Conservation (phyloP, 2,329 filamentous ascomycete species). For the Piedraia hortae region DNA sequence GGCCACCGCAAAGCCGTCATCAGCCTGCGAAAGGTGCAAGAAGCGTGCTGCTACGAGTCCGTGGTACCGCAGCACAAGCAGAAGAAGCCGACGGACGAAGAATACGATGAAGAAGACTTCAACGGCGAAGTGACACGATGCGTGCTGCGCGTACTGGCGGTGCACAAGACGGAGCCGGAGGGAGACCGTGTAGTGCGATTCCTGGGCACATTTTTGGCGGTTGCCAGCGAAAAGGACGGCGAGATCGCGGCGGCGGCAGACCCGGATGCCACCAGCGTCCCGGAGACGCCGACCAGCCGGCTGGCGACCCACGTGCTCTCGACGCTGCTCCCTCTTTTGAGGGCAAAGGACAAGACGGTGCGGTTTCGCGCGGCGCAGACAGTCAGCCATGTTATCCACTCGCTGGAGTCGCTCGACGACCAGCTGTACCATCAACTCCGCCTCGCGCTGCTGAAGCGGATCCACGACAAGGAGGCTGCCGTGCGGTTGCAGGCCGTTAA, state of each 20-base stretch:
- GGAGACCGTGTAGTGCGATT: conserved; percentile 72
- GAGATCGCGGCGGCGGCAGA: conserved; percentile 18
- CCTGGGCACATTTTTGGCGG: conserved; percentile 57
- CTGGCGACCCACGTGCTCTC: conserved; percentile 50
- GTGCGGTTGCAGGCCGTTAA: conserved; percentile 80
- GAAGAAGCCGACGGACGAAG: conserved; percentile 27
- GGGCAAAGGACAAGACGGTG: conserved; percentile 75
- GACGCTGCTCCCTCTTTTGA: conserved; percentile 45
- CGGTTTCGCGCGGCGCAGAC: conserved; percentile 76
- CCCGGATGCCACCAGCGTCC: conserved; percentile 35
- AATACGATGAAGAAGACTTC: conserved; percentile 66
- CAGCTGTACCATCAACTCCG: conserved; percentile 65
- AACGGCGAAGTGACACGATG: conserved; percentile 66
- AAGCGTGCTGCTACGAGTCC: conserved; percentile 44
- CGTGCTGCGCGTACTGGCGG: conserved; percentile 50
- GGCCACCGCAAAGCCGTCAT: conserved; percentile 76
- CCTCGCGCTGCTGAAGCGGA: conserved; percentile 51
- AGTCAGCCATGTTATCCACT: conserved; percentile 75
- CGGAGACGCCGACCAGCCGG: conserved; percentile 61
- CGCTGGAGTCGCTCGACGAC: conserved; percentile 72
- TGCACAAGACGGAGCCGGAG: conserved; percentile 75
- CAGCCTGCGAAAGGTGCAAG: conserved; percentile 69
- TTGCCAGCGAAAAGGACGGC: conserved; percentile 31
- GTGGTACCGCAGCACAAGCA: conserved; percentile 20
- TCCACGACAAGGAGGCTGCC: conserved; percentile 80